These are phyloP conservation scores for Geranium incanum DNA, from an alignment of 441 rosid species.

Conservation along the genomic window DNA sequence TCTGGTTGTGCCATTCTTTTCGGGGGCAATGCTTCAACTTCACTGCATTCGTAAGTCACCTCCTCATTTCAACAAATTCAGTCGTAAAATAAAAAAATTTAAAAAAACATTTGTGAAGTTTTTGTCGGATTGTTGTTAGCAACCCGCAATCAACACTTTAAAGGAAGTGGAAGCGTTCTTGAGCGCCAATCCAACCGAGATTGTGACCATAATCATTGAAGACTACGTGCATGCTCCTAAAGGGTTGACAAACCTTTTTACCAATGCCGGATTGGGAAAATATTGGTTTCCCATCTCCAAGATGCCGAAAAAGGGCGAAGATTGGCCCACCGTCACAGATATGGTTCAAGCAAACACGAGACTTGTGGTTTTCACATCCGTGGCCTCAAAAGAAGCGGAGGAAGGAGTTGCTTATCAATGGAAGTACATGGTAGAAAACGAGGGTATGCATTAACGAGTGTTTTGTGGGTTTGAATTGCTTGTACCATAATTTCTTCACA, in stretches of 20 bases:
- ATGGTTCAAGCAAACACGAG: slow-evolving; percentile 75
- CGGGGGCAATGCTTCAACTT: slow-evolving; percentile 84
- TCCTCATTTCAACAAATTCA: slow-evolving; percentile 14
- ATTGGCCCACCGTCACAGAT: slow-evolving; percentile 80
- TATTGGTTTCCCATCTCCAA: slow-evolving; percentile 72
- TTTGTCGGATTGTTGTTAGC: slow-evolving; percentile 35
- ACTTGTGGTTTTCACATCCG: slow-evolving; percentile 80
- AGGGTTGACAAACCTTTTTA: slow-evolving; percentile 59
- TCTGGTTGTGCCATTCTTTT: slow-evolving; percentile 96
- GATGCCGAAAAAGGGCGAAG: slow-evolving; percentile 83
- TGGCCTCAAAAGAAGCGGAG: slow-evolving; percentile 84
- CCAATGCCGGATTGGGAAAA: slow-evolving; percentile 68
- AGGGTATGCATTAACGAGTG: slow-evolving; percentile 35
- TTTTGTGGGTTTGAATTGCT: too few relatives aligned
- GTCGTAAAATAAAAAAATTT: not conserved
- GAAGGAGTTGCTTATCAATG: slow-evolving; percentile 95
- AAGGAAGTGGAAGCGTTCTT: slow-evolving; percentile 79
- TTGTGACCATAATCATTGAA: slow-evolving; percentile 73
- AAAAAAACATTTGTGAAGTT: not conserved
- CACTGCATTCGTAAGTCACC: slow-evolving; percentile 75
- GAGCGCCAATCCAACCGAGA: slow-evolving; percentile 65
- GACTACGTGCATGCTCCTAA: slow-evolving; percentile 87
- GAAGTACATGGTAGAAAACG: slow-evolving; percentile 82
- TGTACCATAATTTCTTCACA: too few relatives aligned
- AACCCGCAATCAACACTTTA: slow-evolving; percentile 77